A percentile compares a stretch with the other conserved stretches of the same genome.
These are phyloP conservation scores for Madurella mycetomatis DNA, from an alignment of 2,329 filamentous ascomycete genomes.

Conservation along the genomic window DNA sequence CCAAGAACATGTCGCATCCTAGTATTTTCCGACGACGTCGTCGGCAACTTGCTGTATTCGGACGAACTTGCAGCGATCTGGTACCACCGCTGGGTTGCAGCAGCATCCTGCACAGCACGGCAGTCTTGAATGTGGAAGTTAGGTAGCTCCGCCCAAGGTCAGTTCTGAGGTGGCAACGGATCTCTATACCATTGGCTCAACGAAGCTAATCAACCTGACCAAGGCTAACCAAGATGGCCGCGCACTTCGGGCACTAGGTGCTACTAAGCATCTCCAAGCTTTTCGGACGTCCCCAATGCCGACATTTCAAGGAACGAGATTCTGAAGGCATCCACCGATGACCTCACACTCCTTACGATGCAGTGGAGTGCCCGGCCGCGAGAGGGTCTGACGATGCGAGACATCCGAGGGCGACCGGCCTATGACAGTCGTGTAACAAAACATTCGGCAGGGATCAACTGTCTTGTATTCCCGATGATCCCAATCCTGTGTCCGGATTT, in stretches of 20 bases:
- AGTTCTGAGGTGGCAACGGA: neutral
- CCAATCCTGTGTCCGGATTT: constrained; percentile 10
- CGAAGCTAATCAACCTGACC: no score
- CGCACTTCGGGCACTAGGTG: no score
- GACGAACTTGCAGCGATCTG: neutral
- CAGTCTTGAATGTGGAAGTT: no score
- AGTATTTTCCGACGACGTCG: constrained; percentile 1
- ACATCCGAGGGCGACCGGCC: neutral
- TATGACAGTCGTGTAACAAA: neutral
- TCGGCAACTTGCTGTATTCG: neutral
- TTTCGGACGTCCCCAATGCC: constrained; percentile 4
- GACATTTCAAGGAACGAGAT: constrained; percentile 2
- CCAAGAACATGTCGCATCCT: constrained; percentile 4
- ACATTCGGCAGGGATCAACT: neutral
- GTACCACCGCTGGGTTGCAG: no score
- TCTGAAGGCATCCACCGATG: constrained; percentile 9
- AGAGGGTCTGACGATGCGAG: constrained; percentile 3
- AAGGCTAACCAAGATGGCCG: no score
- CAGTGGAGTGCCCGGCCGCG: constrained; percentile 5
- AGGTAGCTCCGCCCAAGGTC: no score
- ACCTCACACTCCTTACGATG: constrained; percentile 11
- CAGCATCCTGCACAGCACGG: no score
- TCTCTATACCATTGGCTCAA: neutral
- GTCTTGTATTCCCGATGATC: constrained; percentile 6
- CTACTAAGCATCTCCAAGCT: neutral